These are phyloP conservation scores for Lentinus tigrinus DNA, from an alignment of 768 basidiomycete genomes.

Conservation along the genomic window DNA sequence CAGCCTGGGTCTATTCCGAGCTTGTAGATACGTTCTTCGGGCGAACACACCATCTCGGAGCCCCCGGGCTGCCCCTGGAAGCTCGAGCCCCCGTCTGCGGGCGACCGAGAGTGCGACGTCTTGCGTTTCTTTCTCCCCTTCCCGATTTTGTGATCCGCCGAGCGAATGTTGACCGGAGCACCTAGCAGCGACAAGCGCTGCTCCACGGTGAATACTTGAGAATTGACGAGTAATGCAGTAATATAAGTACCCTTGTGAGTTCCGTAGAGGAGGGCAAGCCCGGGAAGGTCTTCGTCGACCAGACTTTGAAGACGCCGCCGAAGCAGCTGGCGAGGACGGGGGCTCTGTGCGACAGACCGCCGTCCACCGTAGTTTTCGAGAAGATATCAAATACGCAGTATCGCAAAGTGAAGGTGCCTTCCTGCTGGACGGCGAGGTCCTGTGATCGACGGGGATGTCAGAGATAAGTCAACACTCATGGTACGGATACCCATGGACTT, in stretches of 20 bases:
- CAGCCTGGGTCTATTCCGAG: too few relatives aligned
- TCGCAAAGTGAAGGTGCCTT: slow-evolving; percentile 62
- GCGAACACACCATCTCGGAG: too few relatives aligned
- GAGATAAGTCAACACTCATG: not conserved
- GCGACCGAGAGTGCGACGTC: not conserved
- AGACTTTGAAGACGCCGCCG: slow-evolving; percentile 64
- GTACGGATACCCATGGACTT: not conserved
- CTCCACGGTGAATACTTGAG: not conserved
- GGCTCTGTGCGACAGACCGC: slow-evolving; percentile 8
- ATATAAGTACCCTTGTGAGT: slow-evolving; percentile 53
- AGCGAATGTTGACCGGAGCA: slow-evolving; percentile 34
- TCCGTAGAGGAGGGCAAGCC: slow-evolving; percentile 64
- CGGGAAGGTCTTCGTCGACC: slow-evolving; percentile 70
- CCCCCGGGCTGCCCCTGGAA: not conserved
- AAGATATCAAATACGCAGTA: slow-evolving; percentile 65
- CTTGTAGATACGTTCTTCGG: too few relatives aligned
- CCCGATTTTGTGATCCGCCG: slow-evolving; percentile 3
- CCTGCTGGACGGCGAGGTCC: slow-evolving; percentile 67
- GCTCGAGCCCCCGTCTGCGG: not conserved
- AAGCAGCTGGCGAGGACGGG: slow-evolving; percentile 63
- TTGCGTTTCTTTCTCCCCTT: slow-evolving; percentile 49
- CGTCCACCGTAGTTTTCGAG: not conserved
- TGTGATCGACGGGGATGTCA: slow-evolving; percentile 21
- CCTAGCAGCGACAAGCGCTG: slow-evolving; percentile 56
- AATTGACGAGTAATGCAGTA: too few relatives aligned